phyloP scores from a whole-genome alignment of 805 yeast species.

The Kregervanrija pseudodelftensis region DNA sequence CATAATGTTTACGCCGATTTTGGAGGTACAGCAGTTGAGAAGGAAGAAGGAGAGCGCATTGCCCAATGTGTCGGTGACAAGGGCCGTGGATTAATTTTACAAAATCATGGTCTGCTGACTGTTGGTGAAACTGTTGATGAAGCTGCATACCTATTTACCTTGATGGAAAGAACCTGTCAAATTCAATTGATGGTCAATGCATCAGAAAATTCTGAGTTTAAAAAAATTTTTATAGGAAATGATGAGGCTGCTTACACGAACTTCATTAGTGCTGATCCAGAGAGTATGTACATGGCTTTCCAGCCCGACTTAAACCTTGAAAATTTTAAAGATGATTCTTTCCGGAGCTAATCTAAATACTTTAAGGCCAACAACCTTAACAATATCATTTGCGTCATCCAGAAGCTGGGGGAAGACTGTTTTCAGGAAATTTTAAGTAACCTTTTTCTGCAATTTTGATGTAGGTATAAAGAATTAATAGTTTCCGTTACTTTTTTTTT shows the following conservation, averaged over 20 bases:
- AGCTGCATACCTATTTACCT: conserved; percentile 59
- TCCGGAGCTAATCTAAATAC: conserved; percentile 21
- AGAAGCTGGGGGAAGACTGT: no score
- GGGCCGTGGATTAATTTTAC: conserved; percentile 49
- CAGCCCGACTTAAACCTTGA: conserved; percentile 62
- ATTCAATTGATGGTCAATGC: conserved; percentile 59
- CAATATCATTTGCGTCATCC: no score
- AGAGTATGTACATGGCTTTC: conserved; percentile 62
- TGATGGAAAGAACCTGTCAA: conserved; percentile 60
- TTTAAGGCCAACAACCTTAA: no score
- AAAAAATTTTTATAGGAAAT: conserved; percentile 40
- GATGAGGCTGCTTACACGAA: conserved; percentile 64
- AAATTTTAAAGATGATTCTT: conserved; percentile 23
- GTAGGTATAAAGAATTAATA: no score
- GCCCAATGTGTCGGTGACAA: conserved; percentile 57
- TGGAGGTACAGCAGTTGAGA: conserved; percentile 74
- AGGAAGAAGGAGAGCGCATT: conserved; percentile 53
- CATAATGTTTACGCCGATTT: conserved; percentile 63
- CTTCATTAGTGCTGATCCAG: conserved; percentile 55
- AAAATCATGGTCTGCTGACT: conserved; percentile 68
- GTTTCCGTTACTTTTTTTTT: no score
- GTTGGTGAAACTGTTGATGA: conserved; percentile 67
- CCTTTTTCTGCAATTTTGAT: no score
- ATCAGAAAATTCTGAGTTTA: conserved; percentile 31
- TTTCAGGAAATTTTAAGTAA: no score